phyloP scores from a whole-genome alignment of 1,284 basidiomycete species.

The Gymnopus androsaceus region DNA sequence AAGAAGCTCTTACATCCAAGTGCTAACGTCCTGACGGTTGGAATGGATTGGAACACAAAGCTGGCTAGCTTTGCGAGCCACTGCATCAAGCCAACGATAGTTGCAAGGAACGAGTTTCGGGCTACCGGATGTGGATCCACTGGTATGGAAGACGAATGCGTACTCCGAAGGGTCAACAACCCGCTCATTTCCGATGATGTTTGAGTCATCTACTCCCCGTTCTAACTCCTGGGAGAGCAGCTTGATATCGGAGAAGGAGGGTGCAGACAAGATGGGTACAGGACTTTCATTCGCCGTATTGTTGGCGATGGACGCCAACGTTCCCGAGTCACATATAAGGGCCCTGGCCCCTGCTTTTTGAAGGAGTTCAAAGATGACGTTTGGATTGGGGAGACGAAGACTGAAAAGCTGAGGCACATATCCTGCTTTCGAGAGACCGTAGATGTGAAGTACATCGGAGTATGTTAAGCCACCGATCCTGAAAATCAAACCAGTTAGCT shows the following conservation, averaged over 20 bases:
- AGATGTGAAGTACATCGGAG: constrained; percentile 67
- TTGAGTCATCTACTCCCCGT: constrained; percentile 20
- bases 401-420: constrained; percentile 75
- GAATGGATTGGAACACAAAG: constrained; percentile 50
- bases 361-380: constrained; percentile 67
- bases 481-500: constrained; percentile 38
- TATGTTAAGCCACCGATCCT: constrained; percentile 70
- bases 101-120: constrained; percentile 72
- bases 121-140: constrained; percentile 72
- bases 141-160: constrained; percentile 73
- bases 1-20: constrained; percentile 56
- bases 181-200: constrained; percentile 36
- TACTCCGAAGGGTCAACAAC: constrained; percentile 49
- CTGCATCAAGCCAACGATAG: constrained; percentile 59
- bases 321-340: constrained; percentile 57
- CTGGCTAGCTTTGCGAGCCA: constrained; percentile 56
- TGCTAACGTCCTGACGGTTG: constrained; percentile 60
- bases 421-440: constrained; percentile 69
- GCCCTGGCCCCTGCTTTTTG: constrained; percentile 56
- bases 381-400: constrained; percentile 66
- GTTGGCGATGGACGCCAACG: constrained; percentile 33
- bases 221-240: background rate
- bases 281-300: constrained; percentile 38
- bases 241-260: constrained; percentile 39
- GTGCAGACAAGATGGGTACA: constrained; percentile 46